Base-by-base conservation (phyloP, 805 yeast species). In the Hanseniaspora hatyaiensis region DNA sequence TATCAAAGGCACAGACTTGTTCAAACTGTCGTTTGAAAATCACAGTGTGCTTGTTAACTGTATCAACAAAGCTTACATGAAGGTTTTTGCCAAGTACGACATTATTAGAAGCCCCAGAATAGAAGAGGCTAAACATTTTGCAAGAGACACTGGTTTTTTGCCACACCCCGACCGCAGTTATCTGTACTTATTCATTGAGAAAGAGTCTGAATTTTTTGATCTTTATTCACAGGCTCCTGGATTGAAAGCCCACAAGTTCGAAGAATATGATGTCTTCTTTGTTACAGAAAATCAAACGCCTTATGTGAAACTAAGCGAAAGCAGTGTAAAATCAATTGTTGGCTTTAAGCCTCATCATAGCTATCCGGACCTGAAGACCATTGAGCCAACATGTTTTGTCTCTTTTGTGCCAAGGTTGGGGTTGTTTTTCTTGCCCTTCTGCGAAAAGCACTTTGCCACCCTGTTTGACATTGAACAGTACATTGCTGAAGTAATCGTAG, bases 61-160 rank as follows among this genome's bases (percentile, higher is more conserved):
- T n/a, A 57, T 77, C 50, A 77, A 77, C 55, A 64, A 66, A 47
- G 75, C 75, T 1, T 77, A 75, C 56, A 63, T 70, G 51, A 72
- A 69, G 49, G 71, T 73, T 6, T 60, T 72, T 47, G 65, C 50
- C 57, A 66, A 65, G 52, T 77, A 61, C 54, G 63, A 65, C 1
- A 56, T 73, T 8, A 66, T 77, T 15, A 50, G 53, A 9, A 60
- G 72, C 0, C 60, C 67, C 4, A 62, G 82, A 47, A 61, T 77
- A 23, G 64, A 66, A 40, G 22, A 53, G 23, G 49, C 53, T 1
- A 52, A 50, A 0, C 19, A 52, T 0, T 54, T 58, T 32, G 39
- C 50, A n/a, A 18, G 31, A 8, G 68, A 66, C 50, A 54, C 69
- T 12, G 56, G 55, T 1, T 51, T 69, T 6, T 20, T 20, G 2